Percentiles rank a stretch among this genome's conserved stretches.
phyloP scores from a whole-genome alignment of 2,329 filamentous ascomycete genomes.

The Colletotrichum sp. region DNA sequence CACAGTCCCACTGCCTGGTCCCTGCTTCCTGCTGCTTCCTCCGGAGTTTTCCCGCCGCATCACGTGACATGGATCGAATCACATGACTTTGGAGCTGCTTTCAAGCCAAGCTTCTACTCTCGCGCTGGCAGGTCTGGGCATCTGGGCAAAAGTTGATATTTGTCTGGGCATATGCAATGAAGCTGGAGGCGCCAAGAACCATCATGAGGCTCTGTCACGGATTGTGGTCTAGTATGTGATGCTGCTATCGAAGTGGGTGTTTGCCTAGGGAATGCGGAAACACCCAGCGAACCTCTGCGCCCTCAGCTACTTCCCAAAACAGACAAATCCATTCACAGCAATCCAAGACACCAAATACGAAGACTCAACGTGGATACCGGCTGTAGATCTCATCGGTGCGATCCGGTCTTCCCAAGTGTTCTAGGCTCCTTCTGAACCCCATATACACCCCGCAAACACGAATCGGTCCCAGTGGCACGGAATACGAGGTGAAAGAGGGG shows the following conservation, averaged over 20 bases:
- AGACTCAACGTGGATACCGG: neutral
- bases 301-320: neutral
- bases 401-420: neutral
- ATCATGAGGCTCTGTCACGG: neutral
- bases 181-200: neutral
- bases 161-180: neutral
- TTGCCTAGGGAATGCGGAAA: neutral
- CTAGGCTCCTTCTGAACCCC: neutral
- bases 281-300: neutral
- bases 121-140: neutral
- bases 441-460: slow-evolving; percentile 12
- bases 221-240: neutral
- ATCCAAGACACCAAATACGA: neutral
- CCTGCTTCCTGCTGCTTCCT: neutral
- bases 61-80: neutral
- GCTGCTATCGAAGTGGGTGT: neutral
- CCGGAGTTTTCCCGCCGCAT: neutral
- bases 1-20: slow-evolving; percentile 12
- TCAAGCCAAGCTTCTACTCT: neutral
- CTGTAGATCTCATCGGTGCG: neutral
- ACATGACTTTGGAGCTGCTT: neutral
- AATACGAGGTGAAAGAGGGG: slow-evolving; percentile 8
- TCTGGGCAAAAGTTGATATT: neutral
- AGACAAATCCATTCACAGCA: neutral
- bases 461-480: slow-evolving; percentile 1